These are phyloP conservation scores for Cladosporium sp. DNA, from an alignment of 2,329 filamentous ascomycete species.

Conservation along the genomic window DNA sequence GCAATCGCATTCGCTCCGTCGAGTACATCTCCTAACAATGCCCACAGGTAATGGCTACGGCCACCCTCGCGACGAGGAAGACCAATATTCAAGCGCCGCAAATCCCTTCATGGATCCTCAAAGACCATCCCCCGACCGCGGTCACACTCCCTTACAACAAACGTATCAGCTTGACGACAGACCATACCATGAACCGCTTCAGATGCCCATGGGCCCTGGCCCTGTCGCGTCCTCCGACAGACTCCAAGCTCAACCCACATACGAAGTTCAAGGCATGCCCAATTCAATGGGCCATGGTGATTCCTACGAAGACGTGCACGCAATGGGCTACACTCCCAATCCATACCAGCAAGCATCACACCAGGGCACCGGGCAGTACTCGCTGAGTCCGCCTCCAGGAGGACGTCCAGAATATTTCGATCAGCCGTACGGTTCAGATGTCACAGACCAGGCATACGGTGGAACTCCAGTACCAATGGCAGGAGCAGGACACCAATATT, in stretches of 20 bases:
- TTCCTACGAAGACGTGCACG: conserved; percentile 51
- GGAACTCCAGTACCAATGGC: conserved; percentile 15
- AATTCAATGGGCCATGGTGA: conserved; percentile 61
- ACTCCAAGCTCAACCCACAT: conserved; percentile 78
- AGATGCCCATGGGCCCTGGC: conserved; percentile 60
- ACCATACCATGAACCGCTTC: conserved; percentile 61
- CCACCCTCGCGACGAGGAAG: conserved; percentile 21
- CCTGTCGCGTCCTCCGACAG: conserved; percentile 65
- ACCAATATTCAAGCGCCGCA: conserved; percentile 22
- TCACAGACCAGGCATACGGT: conserved; percentile 46
- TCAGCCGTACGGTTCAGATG: conserved; percentile 71
- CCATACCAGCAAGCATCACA: conserved; percentile 38
- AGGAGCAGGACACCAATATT: conserved; percentile 48
- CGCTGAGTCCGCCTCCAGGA: conserved; percentile 73
- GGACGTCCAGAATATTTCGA: conserved; percentile 83
- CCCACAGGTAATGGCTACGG: conserved; percentile 17
- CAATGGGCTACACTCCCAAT: conserved; percentile 41
- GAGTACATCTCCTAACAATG: conserved; percentile 1
- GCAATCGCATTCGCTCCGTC: neutral
- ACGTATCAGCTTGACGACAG: conserved; percentile 80
- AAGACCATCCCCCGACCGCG: conserved; percentile 50
- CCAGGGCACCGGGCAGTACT: conserved; percentile 52
- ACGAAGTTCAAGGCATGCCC: conserved; percentile 66
- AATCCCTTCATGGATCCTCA: conserved; percentile 50
- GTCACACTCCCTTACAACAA: conserved; percentile 74